Evolutionary conservation across 2,329 filamentous ascomycete genomes (phyloP), one percentile per base, ranked within the genome.

Genomic region (Sarocladium kiliense): DNA sequence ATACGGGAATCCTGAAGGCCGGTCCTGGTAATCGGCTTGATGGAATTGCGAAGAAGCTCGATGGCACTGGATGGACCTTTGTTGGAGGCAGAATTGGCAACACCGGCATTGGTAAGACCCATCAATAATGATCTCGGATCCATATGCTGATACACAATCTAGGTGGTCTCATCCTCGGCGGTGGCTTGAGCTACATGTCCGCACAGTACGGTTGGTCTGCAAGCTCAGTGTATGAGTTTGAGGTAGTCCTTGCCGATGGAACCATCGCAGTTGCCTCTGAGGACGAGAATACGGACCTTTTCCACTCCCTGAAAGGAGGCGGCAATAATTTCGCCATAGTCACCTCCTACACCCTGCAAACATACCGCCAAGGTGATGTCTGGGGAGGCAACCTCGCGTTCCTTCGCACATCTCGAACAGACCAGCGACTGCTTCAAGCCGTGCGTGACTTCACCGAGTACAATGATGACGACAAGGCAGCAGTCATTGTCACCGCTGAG

Each of bases 401-500:
- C 63, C 58, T 62, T 18, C 65, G 67, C 37, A 67, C 58, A 36
- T 54, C 63, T 11, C 59, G 68, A 30, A 65, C 64, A 6, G 66
- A 65, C 19, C 56, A 59, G 4, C 60, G 65, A 14, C 61, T 85
- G 1, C 68, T 82, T 12, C 65, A 66, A 2, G 78, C 78, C 1
- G 66, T 79, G 3, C 73, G 76, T 21, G 77, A 83, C 64, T 84
- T 84, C 60, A 81, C 80, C 5, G 73, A 78, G 60, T 71, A 85
- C 65, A 81, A 82, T 62, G 68, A 74, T 1, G 82, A 86, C 60
- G 72, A 77, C 57, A 84, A 83, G 64, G 83, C 82, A 1, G 81
- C 75, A 12, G 76, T 86, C 45, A 85, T 86, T 58, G 66, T 80
- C 47, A 85, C 81, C 0, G 73, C 75, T 2, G 74, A 81, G 61